These are phyloP conservation scores for Populus tomentosa DNA, from an alignment of 441 rosid genomes.

Conservation along the genomic window DNA sequence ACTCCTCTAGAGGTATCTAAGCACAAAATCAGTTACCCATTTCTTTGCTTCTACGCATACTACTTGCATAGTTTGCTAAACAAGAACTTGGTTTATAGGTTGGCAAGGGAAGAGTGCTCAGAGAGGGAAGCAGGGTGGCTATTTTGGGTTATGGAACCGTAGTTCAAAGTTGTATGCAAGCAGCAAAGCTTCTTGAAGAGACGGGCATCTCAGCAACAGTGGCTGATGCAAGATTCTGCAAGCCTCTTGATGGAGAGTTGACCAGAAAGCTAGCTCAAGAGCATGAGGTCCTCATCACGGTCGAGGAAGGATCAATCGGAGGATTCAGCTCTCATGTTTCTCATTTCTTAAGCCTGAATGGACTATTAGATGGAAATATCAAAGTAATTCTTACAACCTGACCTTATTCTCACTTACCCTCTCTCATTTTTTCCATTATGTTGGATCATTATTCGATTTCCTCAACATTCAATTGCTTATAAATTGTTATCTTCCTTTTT, in stretches of 20 bases:
- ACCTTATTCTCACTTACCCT: background rate
- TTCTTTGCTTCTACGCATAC: too few species aligned
- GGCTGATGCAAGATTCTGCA: conserved; percentile 65
- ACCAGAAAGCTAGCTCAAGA: conserved; percentile 33
- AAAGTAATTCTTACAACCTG: conserved; percentile 35
- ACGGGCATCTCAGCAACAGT: conserved; percentile 39
- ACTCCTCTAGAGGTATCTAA: conserved; percentile 39
- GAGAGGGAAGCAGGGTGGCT: conserved; percentile 51
- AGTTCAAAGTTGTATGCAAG: conserved; percentile 46
- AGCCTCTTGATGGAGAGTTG: conserved; percentile 46
- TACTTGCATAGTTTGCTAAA: background rate
- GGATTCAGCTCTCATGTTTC: conserved; percentile 64
- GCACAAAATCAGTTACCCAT: background rate
- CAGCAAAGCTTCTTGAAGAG: conserved; percentile 33
- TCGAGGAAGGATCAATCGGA: conserved; percentile 67
- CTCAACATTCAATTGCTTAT: background rate
- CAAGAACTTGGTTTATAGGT: conserved; percentile 23
- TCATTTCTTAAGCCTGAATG: conserved; percentile 46
- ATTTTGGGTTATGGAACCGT: conserved; percentile 55
- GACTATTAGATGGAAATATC: conserved; percentile 49
- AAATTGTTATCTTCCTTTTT: background rate
- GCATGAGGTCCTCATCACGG: conserved; percentile 52
- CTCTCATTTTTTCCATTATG: too few species aligned
- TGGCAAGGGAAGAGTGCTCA: conserved; percentile 55
- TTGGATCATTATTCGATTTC: background rate